Evolutionary conservation across 1,284 basidiomycete genomes (phyloP).

Genomic region (Trichosporon faecale): DNA sequence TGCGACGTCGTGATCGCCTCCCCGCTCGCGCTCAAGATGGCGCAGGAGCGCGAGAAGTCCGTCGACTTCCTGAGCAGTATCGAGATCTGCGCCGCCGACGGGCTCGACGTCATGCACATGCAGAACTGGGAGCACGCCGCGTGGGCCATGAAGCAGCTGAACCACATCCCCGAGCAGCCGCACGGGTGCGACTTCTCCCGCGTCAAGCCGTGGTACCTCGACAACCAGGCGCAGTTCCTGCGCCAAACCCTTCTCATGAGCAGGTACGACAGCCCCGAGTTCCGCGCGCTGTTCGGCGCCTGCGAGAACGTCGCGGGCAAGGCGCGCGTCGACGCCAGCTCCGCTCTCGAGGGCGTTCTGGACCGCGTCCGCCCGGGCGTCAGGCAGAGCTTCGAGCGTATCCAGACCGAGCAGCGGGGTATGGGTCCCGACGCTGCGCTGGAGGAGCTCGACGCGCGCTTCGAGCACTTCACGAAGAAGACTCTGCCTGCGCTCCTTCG

Average conservation of each 20-base stretch:
- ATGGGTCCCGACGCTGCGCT: conserved; percentile 57
- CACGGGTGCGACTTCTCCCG: conserved; percentile 94
- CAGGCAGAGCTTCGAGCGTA: conserved; percentile 61
- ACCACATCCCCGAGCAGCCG: conserved; percentile 85
- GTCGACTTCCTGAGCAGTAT: conserved; percentile 90
- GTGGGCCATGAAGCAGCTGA: conserved; percentile 82
- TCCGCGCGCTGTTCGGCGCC: conserved; percentile 70
- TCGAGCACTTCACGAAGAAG: conserved; percentile 83
- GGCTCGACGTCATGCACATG: conserved; percentile 90
- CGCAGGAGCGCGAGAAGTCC: conserved; percentile 89
- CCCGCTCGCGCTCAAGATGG: conserved; percentile 84
- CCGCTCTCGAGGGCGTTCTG: conserved; percentile 62
- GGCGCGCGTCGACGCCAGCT: conserved; percentile 60
- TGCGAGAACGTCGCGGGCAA: conserved; percentile 85
- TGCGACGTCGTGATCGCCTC: conserved; percentile 91
- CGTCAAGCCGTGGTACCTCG: conserved; percentile 96
- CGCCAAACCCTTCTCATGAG: conserved; percentile 89
- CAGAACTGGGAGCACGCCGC: conserved; percentile 90
- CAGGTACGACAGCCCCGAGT: conserved; percentile 85
- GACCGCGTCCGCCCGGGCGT: conserved; percentile 69
- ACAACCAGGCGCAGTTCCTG: conserved; percentile 75
- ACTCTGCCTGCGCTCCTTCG: conserved; percentile 75
- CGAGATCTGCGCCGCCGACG: conserved; percentile 89
- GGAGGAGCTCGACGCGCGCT: conserved; percentile 81
- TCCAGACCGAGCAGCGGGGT: conserved; percentile 36